These are phyloP conservation scores for Sungouiozyma intestinalis DNA, from an alignment of 805 yeast genomes.

Conservation along the genomic window DNA sequence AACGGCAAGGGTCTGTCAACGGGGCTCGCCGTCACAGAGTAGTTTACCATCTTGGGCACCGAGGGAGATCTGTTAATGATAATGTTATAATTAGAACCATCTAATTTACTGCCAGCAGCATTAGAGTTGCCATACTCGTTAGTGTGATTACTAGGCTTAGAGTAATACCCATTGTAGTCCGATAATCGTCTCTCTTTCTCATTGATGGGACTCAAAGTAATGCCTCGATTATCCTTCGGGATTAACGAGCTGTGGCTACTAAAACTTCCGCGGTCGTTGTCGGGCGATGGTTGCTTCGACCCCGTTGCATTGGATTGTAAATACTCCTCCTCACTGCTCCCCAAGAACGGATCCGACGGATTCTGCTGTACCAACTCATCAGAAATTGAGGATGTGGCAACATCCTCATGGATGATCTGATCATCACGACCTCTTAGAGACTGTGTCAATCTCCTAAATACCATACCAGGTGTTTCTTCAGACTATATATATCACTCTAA, in stretches of 20 bases:
- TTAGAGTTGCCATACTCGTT: slow-evolving; percentile 4
- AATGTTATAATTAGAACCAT: background rate
- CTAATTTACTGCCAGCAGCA: background rate
- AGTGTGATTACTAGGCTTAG: slow-evolving; percentile 10
- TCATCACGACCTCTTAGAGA: background rate
- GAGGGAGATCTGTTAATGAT: slow-evolving; percentile 6
- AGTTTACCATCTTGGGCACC: background rate
- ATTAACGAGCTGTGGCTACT: slow-evolving; percentile 18
- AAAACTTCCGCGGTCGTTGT: background rate
- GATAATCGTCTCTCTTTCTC: slow-evolving; percentile 4
- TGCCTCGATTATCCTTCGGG: background rate
- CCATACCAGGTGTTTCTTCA: background rate
- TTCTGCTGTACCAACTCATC: background rate
- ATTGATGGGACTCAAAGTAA: background rate
- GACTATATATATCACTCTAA: background rate
- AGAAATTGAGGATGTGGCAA: background rate
- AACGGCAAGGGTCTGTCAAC: slow-evolving; percentile 42
- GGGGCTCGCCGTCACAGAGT: background rate
- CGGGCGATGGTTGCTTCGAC: slow-evolving; percentile 8
- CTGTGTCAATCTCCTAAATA: background rate
- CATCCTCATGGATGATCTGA: background rate
- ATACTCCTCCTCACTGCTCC: background rate
- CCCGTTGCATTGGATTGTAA: background rate
- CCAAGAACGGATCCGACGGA: background rate
- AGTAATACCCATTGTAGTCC: slow-evolving; percentile 27